Conservation (phyloP, 371 early-diverging fungal species). For the Agmasoma carcini region DNA sequence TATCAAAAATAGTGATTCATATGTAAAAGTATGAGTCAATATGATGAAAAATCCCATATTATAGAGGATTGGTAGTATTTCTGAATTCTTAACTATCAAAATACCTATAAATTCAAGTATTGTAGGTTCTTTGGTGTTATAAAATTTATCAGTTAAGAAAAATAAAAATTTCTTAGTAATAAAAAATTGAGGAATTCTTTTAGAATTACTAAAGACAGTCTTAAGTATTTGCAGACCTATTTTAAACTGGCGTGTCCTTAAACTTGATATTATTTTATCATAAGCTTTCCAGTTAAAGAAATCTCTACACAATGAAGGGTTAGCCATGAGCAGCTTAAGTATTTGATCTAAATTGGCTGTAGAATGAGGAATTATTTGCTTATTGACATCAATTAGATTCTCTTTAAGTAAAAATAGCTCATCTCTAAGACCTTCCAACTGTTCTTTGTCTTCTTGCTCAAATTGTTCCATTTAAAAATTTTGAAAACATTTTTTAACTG, state of each 20-base stretch:
- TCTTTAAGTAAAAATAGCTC: no score
- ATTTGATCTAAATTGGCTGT: no score
- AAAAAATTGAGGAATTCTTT: background rate
- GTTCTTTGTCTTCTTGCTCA: no score
- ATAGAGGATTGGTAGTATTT: constrained; percentile 10
- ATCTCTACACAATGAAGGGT: no score
- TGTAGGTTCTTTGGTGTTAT: background rate
- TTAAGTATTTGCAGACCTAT: background rate
- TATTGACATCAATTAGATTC: no score
- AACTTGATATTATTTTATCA: no score
- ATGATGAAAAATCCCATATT: constrained; percentile 30
- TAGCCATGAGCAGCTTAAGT: no score
- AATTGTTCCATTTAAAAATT: no score
- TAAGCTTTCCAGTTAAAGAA: no score
- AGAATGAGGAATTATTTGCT: no score
- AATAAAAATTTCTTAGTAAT: constrained; percentile 16
- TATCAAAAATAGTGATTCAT: constrained; percentile 20
- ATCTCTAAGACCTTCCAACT: no score
- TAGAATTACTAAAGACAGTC: background rate
- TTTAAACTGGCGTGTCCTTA: background rate
- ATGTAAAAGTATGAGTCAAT: constrained; percentile 11
- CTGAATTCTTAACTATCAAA: background rate
- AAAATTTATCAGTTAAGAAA: constrained; percentile 10
- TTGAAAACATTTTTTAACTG: no score
- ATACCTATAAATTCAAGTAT: background rate